phyloP scores from a whole-genome alignment of 139 green algal species.

The Eudorina sp. region DNA sequence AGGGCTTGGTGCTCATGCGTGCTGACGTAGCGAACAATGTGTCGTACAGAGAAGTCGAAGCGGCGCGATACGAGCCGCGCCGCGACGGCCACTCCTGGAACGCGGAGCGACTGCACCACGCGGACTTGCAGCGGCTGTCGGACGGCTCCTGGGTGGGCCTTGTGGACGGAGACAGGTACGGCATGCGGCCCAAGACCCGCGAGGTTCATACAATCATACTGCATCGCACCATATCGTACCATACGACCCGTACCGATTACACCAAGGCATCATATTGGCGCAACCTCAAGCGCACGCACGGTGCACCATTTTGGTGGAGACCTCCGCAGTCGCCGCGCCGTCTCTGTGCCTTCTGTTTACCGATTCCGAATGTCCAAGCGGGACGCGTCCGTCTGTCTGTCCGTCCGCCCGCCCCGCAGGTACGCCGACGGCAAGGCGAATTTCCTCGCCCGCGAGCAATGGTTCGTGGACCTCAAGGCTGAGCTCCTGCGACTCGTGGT shows the following conservation, averaged over 20 bases:
- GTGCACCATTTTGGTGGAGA: background rate
- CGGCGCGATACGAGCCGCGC: background rate
- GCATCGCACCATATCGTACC: no score
- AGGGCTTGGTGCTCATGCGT: slow-evolving; percentile 25
- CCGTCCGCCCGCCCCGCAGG: background rate
- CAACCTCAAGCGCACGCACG: background rate
- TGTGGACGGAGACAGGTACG: slow-evolving; percentile 35
- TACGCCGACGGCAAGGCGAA: background rate
- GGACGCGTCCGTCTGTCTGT: background rate
- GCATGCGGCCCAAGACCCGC: background rate
- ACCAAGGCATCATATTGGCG: background rate
- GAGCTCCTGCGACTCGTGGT: background rate
- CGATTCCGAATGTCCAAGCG: background rate
- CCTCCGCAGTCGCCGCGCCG: no score
- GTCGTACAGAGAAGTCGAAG: background rate
- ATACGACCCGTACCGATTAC: no score
- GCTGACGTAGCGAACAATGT: background rate
- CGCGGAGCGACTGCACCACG: slow-evolving; percentile 21
- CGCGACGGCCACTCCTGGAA: background rate
- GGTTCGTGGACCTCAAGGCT: slow-evolving; percentile 43
- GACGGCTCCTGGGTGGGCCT: slow-evolving; percentile 32
- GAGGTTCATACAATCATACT: background rate
- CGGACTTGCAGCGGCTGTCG: slow-evolving; percentile 25
- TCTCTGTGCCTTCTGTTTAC: background rate
- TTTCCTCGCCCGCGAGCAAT: slow-evolving; percentile 9